Base-by-base conservation (phyloP, 805 yeast species). In the Wickerhamiella domercqiae region DNA sequence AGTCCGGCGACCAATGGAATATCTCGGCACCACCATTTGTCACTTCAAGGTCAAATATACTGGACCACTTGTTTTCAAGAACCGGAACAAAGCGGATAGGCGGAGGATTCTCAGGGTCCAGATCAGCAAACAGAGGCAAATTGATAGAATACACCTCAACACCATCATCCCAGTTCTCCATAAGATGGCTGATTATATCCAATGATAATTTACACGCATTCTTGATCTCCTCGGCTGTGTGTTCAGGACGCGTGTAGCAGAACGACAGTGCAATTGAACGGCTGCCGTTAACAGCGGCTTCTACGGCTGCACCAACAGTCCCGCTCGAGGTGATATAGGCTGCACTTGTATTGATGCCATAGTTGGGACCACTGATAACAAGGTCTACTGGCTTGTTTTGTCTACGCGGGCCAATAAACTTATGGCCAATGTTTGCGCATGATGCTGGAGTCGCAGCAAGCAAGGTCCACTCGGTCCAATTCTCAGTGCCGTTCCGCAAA, bases 221-320 rank as follows among this genome's bases (percentile, higher is more conserved):
- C 9, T 59, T 59, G 39, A 83, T 53, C 7, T 70, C 58, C 14
- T 59, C 57, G 40, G 68, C 65, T n/a, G 75, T 75, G 26, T 54
- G 54, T 15, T 61, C 56, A 32, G 68, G 59, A 20, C 62, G 56
- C 28, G 67, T 64, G 52, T 78, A 90, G n/a, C 93, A 90, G 65
- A 73, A 87, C 26, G 93, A 79, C 25, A 90, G 50, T 2, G 94
- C 96, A 44, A 90, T 67, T 4, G 94, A 63, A 46, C 66, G 75
- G 13, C 59, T 60, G 21, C 73, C 71, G 17, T 67, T 54, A 30
- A 86, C 70, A 2, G 78, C 80, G 1, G 86, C 93, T 60, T 90
- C 98, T 83, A 86, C 71, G 1, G 96, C 90, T 3, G 94, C 97
- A 19, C 98, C 98, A 14, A 90, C 77, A 2, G 98, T 90, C 11